Base-by-base conservation (phyloP, 345 rosid genomes). In the Bretschneidera sinensis region DNA sequence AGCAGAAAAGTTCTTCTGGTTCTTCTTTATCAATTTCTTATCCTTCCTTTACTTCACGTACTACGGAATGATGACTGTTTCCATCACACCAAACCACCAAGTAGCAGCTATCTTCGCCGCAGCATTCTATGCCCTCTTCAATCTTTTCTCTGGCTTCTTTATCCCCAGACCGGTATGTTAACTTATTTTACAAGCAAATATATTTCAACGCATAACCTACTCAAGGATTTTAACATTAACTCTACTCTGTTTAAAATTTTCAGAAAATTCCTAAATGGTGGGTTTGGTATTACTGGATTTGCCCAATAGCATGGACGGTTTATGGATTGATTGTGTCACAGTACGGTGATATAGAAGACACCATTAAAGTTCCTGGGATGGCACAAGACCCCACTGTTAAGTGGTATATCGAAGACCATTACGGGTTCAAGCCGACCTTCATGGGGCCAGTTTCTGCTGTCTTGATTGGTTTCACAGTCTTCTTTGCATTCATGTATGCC, bases 241-340 rank as follows among this genome's bases (percentile, higher is more conserved):
- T 60, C 15, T 39, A 39, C 17, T n/a, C 23, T 39, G 1, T 56
- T 48, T 31, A 39, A 57, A 62, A 54, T 21, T 65, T 59, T 59
- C 81, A 87, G 86, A 87, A 23, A 63, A 89, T 89, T 48, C 98
- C 91, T 0, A 82, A 77, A 67, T 89, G 94, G 94, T 92, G 98
- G 94, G 55, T 84, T 5, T 92, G 98, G 98, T 92, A 85, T 69
- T 92, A 87, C 73, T 92, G 91, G 94, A 81, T 92, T 6, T 89
- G 89, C 82, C 98, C 79, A 0, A 68, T 81, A 18, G 97, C 96
- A 4, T 89, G 98, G 98, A 86, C 92, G 4, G 86, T 83, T 24
- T 83, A 86, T 9, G 89, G 92, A 23, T 60, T 82, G 73, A 78
- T 85, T 11, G 77, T 76, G 22, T 79, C 97, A 0, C 97, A 89